Conservation (phyloP, 2,329 filamentous ascomycete genomes). For the Penicillium sp. region DNA sequence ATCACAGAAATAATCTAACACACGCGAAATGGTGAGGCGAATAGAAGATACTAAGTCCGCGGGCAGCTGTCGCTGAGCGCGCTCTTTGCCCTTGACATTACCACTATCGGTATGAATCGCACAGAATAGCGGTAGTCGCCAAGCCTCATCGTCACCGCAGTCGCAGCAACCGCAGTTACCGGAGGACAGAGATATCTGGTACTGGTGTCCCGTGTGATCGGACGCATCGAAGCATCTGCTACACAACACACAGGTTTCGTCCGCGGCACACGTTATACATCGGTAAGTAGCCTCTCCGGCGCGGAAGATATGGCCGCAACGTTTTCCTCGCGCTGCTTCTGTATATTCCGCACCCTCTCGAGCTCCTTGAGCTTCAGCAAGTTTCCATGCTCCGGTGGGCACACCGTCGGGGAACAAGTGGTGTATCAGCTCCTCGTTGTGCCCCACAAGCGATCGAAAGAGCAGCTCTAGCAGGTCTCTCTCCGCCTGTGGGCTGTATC, state of each 20-base stretch:
- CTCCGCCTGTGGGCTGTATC: conserved; percentile 71
- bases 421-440: conserved; percentile 70
- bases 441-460: conserved; percentile 82
- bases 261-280: conserved; percentile 89
- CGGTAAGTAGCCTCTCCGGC: conserved; percentile 89
- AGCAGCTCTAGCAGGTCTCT: conserved; percentile 74
- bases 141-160: conserved; percentile 93
- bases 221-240: conserved; percentile 93
- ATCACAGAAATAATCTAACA: conserved; percentile 93
- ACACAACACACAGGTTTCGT: conserved; percentile 94
- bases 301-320: conserved; percentile 97
- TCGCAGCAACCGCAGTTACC: conserved; percentile 97
- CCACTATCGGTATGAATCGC: conserved; percentile 79
- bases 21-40: conserved; percentile 79
- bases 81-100: conserved; percentile 48
- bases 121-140: conserved; percentile 79
- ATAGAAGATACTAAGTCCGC: conserved; percentile 75
- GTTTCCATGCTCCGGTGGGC: conserved; percentile 66
- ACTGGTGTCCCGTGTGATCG: conserved; percentile 90
- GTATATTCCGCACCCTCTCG: conserved; percentile 93
- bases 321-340: conserved; percentile 83
- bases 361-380: conserved; percentile 87
- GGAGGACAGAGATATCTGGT: conserved; percentile 81
- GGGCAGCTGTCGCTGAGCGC: conserved; percentile 69
- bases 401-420: conserved; percentile 80